phyloP scores from a whole-genome alignment of 2,329 filamentous ascomycete species.

The Aspergillus chevalieri region DNA sequence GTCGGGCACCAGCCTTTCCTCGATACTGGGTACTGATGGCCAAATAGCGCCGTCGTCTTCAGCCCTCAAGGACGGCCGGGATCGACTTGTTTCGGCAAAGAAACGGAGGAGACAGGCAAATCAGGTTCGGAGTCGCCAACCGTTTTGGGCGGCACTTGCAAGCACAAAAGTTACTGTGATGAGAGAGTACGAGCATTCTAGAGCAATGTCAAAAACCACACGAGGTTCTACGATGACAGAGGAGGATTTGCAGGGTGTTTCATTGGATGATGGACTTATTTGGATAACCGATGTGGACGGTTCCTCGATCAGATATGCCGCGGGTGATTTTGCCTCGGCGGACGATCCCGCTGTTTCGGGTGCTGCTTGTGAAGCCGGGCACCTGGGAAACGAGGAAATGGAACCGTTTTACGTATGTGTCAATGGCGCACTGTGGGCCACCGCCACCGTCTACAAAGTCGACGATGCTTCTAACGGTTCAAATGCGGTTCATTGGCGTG shows the following conservation, averaged over 20 bases:
- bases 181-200: conserved; percentile 80
- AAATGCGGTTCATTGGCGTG: conserved; percentile 48
- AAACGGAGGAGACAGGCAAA: conserved; percentile 87
- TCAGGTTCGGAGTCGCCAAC: conserved; percentile 82
- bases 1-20: conserved; percentile 37
- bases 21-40: conserved; percentile 35
- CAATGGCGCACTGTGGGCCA: conserved; percentile 61
- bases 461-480: conserved; percentile 40
- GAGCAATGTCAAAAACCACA: conserved; percentile 37
- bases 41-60: conserved; percentile 48
- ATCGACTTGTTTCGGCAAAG: conserved; percentile 60
- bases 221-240: conserved; percentile 36
- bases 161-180: conserved; percentile 96
- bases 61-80: conserved; percentile 46
- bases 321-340: conserved; percentile 32
- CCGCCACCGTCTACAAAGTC: conserved; percentile 48
- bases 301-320: conserved; percentile 43
- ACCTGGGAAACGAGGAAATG: conserved; percentile 26
- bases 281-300: conserved; percentile 44
- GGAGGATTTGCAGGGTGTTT: conserved; percentile 36
- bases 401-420: conserved; percentile 61
- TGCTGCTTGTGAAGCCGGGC: conserved; percentile 21
- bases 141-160: conserved; percentile 87
- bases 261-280: conserved; percentile 38
- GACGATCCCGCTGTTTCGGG: conserved; percentile 28